Percentiles rank a stretch among this genome's conserved stretches.
Conservation (phyloP, 176 grass and related monocot species). For the Neostapfia colusana region DNA sequence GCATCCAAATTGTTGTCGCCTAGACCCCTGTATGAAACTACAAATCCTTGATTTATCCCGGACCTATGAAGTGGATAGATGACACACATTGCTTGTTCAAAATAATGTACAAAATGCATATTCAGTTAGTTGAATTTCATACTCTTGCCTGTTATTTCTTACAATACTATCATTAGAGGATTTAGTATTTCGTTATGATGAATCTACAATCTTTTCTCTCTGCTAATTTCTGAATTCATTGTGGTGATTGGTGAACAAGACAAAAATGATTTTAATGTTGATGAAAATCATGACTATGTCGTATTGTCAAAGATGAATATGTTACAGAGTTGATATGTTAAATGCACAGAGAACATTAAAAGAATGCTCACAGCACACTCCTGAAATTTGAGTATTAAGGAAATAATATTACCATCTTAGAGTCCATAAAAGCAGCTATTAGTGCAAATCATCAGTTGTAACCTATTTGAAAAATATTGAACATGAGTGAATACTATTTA, state of each 20-base stretch:
- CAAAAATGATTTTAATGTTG: background rate
- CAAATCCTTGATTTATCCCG: no score
- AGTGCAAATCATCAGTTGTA: background rate
- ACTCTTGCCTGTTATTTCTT: background rate
- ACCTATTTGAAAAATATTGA: conserved; percentile 23
- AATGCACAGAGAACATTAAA: background rate
- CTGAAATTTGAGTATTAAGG: conserved; percentile 18
- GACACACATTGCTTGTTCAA: no score
- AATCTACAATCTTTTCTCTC: background rate
- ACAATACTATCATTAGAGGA: background rate
- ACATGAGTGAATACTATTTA: background rate
- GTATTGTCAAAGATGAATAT: no score
- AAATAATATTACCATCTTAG: conserved; percentile 7
- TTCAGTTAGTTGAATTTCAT: background rate
- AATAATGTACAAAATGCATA: no score
- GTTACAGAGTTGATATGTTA: background rate
- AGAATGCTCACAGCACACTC: no score
- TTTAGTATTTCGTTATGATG: background rate
- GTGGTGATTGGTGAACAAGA: conserved; percentile 1
- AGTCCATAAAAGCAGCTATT: background rate
- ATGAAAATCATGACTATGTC: background rate
- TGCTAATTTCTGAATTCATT: conserved; percentile 18
- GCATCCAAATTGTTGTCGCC: no score
- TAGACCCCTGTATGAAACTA: no score
- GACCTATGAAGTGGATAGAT: no score